Percentiles rank a stretch among this genome's conserved stretches.
These are phyloP conservation scores for Hemileia vastatrix DNA, from an alignment of 1,284 basidiomycete genomes.

Conservation along the genomic window DNA sequence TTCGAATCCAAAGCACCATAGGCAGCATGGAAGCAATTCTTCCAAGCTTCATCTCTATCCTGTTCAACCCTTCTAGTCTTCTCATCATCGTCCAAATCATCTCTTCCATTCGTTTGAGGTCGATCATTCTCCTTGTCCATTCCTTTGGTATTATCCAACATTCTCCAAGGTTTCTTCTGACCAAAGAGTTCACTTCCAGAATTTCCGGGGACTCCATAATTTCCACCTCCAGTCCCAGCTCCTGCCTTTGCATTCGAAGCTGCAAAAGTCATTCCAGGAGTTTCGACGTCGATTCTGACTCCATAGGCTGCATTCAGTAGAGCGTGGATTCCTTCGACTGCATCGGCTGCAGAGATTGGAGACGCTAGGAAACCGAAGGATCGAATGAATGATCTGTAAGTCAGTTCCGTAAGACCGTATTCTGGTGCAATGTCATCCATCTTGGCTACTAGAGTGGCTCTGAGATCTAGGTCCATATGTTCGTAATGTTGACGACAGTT, in stretches of 20 bases:
- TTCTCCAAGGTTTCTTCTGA: slow-evolving; percentile 33
- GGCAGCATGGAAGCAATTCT: slow-evolving; percentile 22
- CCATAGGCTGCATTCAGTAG: slow-evolving; percentile 87
- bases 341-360: slow-evolving; percentile 81
- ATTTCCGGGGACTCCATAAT: slow-evolving; percentile 52
- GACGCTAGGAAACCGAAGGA: slow-evolving; percentile 78
- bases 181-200: slow-evolving; percentile 22
- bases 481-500: slow-evolving; percentile 87
- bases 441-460: slow-evolving; percentile 68
- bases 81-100: slow-evolving; percentile 31
- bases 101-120: slow-evolving; percentile 28
- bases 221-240: slow-evolving; percentile 63
- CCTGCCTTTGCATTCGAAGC: slow-evolving; percentile 63
- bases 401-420: slow-evolving; percentile 87
- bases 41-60: slow-evolving; percentile 30
- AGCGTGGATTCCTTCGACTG: slow-evolving; percentile 77
- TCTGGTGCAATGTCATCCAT: slow-evolving; percentile 85
- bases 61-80: slow-evolving; percentile 24
- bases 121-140: slow-evolving; percentile 49
- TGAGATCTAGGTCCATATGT: slow-evolving; percentile 94
- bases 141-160: slow-evolving; percentile 31
- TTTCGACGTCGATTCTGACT: slow-evolving; percentile 68
- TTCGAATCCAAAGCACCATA: slow-evolving; percentile 8
- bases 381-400: slow-evolving; percentile 83
- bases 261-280: slow-evolving; percentile 1